phyloP scores from a whole-genome alignment of 2,329 filamentous ascomycete species.

The Neodidymelliopsis sp. region DNA sequence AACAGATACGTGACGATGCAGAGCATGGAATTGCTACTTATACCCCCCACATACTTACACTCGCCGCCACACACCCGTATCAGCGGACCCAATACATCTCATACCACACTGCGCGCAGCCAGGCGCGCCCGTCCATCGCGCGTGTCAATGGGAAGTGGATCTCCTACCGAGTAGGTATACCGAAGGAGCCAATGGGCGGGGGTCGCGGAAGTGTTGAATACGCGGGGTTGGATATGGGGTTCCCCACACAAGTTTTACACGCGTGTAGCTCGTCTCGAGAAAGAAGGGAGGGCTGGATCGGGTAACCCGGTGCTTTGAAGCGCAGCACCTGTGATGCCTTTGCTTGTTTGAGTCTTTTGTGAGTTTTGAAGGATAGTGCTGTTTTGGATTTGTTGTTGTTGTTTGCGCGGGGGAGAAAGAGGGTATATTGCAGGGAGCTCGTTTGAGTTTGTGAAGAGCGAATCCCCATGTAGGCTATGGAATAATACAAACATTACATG shows the following conservation, averaged over 20 bases:
- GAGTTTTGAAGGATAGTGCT: too few species aligned
- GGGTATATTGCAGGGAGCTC: slow-evolving; percentile 3
- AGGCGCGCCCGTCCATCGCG: too few species aligned
- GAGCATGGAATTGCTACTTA: too few species aligned
- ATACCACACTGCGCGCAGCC: not conserved
- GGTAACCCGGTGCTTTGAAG: slow-evolving; percentile 8
- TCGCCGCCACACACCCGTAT: too few species aligned
- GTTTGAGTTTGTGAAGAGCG: too few species aligned
- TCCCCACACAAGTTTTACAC: slow-evolving; percentile 16
- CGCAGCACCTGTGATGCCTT: too few species aligned
- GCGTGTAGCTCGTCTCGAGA: slow-evolving; percentile 19
- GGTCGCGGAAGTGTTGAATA: not conserved
- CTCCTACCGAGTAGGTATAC: not conserved
- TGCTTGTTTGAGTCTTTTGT: too few species aligned
- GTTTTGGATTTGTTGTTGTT: not conserved
- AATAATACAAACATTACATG: slow-evolving; percentile 2
- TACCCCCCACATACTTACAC: too few species aligned
- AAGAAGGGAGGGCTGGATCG: slow-evolving; percentile 4
- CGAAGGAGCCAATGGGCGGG: slow-evolving; percentile 11
- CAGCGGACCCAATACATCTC: not conserved
- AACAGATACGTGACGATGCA: too few species aligned
- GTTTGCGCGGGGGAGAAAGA: not conserved
- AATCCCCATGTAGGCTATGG: not conserved
- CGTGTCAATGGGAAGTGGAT: slow-evolving; percentile 1
- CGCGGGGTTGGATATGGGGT: slow-evolving; percentile 10